Evolutionary conservation across 2,329 filamentous ascomycete genomes (phyloP).

Genomic region (Sporothrix mexicana): DNA sequence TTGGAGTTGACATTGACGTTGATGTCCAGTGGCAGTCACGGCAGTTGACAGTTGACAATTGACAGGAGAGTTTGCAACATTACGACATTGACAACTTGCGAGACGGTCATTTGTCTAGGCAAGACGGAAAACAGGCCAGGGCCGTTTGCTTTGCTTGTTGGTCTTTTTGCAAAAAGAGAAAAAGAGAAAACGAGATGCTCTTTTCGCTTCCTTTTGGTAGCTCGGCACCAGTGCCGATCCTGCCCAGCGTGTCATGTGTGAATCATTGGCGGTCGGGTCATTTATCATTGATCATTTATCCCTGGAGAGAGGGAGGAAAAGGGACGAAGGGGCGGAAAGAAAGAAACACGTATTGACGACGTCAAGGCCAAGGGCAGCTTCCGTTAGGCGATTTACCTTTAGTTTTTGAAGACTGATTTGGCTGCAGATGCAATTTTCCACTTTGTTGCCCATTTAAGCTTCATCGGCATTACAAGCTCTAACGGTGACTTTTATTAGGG

Average conservation of each 20-base stretch:
- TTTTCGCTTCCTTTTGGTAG: not conserved
- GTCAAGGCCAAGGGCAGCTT: not conserved
- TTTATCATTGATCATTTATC: not conserved
- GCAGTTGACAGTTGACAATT: too few relatives aligned
- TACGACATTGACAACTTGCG: too few relatives aligned
- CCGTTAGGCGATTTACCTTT: not conserved
- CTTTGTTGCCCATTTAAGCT: not conserved
- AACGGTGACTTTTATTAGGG: not conserved
- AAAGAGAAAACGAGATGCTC: not conserved
- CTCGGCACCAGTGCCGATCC: not conserved
- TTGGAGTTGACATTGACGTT: too few relatives aligned
- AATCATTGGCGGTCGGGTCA: conserved; percentile 16
- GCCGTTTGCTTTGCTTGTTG: not conserved
- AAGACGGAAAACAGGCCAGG: not conserved
- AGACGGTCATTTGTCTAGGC: not conserved
- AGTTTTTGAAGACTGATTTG: not conserved
- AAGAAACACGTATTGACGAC: not conserved
- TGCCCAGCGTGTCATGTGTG: not conserved
- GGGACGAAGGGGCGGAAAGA: not conserved
- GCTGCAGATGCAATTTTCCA: not conserved
- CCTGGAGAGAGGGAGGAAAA: not conserved
- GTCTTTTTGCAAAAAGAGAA: too few relatives aligned
- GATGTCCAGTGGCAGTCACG: too few relatives aligned
- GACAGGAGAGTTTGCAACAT: too few relatives aligned
- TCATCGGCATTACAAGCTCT: conserved; percentile 1